A percentile compares a stretch with the other conserved stretches of the same genome.
Evolutionary conservation across 2,329 filamentous ascomycete genomes (phyloP).

Genomic region (Coniochaeta sp.): DNA sequence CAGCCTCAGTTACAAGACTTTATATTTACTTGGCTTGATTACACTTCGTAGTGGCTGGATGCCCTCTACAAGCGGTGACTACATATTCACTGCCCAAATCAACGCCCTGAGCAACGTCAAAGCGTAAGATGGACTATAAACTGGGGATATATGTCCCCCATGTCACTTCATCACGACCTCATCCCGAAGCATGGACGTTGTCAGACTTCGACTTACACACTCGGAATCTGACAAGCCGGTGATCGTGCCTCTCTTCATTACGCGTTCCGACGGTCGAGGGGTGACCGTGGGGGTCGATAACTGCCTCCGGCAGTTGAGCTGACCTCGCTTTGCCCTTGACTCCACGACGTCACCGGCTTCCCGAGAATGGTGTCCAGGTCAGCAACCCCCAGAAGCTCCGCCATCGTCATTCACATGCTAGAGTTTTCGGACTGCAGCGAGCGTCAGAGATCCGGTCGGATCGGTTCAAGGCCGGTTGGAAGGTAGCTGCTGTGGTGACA

Average conservation of each 20-base stretch:
- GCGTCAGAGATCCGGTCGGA: neutral
- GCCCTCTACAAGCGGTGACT: too few relatives aligned
- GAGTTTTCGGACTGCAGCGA: neutral
- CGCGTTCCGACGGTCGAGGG: neutral
- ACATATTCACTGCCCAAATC: too few relatives aligned
- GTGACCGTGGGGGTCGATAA: neutral
- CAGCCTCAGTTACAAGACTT: too few relatives aligned
- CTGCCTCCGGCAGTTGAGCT: neutral
- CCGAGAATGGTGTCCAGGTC: neutral
- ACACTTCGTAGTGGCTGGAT: too few relatives aligned
- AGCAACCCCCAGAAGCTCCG: neutral
- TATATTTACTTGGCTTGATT: too few relatives aligned
- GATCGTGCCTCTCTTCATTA: neutral
- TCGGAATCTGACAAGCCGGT: neutral
- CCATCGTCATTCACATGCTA: neutral
- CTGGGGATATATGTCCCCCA: too few relatives aligned
- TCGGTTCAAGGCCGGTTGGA: neutral
- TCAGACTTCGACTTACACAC: too few relatives aligned
- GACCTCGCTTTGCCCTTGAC: neutral
- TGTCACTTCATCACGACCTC: too few relatives aligned
- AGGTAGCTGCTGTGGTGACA: neutral
- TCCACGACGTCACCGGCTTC: neutral
- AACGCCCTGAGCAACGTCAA: too few relatives aligned
- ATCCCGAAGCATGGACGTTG: too few relatives aligned
- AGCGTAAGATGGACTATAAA: too few relatives aligned